Base-by-base conservation (phyloP, 1,284 basidiomycete genomes). In the Phylloporus sp. region DNA sequence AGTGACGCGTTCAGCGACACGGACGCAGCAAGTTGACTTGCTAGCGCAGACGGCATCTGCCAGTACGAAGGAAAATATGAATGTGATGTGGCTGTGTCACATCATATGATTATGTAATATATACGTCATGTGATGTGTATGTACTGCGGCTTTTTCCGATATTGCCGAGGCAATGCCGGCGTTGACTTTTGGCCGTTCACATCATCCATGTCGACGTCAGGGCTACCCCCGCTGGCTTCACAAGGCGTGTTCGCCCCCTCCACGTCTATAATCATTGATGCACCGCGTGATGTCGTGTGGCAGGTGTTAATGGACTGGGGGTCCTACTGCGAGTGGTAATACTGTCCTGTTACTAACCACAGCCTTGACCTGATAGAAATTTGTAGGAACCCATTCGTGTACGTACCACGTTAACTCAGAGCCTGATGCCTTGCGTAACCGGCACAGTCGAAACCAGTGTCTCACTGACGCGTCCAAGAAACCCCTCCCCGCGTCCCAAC, bases 1-100 rank as follows among this genome's bases (percentile, higher is more conserved):
- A 95, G 81, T 47, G 86, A 79, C 37, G 90, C 83, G 78, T 98
- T 96, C 47, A 95, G 81, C 26, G 95, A 97, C 20, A 89, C 87
- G 69, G 89, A 86, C 69, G 89, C 86, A 46, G 93, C 89, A 34
- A 98, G 85, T 78, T 98, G 96, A 22, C 83, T 79, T 24, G 95
- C 93, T 66, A 98, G 89, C 70, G 91, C 91, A 28, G 93, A 91
- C 67, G 86, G 60, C 60, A 63, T 63, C n/a, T 29, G 26, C 17
- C 28, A 10, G 32, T 11, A 31, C 18, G 15, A 7, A 22, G 6
- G 20, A 62, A 61, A 53, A 62, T 31, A 53, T 6, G 39, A 42
- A 62, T 53, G 12, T 17, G 18, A 28, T 18, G 49, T 60, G 60
- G 51, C 50, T 59, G 56, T 58, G 60, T 50, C 22, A n/a, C n/a